phyloP scores from a whole-genome alignment of 768 basidiomycete genomes.

The Pleurotus tuoliensis region DNA sequence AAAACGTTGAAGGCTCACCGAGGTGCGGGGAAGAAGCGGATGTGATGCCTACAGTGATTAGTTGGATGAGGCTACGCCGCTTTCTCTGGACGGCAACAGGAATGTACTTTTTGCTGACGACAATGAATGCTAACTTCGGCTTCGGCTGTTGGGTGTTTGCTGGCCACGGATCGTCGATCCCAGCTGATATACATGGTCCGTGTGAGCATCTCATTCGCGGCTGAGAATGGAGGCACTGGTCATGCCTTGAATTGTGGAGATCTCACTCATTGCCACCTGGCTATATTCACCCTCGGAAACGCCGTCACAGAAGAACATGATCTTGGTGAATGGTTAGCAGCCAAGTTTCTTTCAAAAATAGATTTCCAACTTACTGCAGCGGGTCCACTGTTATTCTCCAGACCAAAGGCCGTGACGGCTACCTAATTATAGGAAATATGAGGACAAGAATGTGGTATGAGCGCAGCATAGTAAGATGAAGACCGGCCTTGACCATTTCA shows the following conservation, averaged over 20 bases:
- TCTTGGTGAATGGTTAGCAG: constrained; percentile 1
- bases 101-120: constrained; percentile 50
- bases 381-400: constrained; percentile 15
- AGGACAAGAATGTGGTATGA: not conserved
- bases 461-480: too few species aligned
- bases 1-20: not conserved
- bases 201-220: not conserved
- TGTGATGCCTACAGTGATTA: constrained; percentile 39
- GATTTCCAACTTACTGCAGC: not conserved
- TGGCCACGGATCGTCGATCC: constrained; percentile 16
- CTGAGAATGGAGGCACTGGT: too few species aligned
- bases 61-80: not conserved
- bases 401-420: constrained; percentile 17
- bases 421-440: too few species aligned
- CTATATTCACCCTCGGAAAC: constrained; percentile 40
- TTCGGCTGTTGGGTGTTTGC: constrained; percentile 6
- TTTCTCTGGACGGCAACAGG: constrained; percentile 7
- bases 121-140: constrained; percentile 50
- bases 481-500: too few species aligned
- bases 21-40: constrained; percentile 43
- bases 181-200: constrained; percentile 1
- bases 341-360: too few species aligned
- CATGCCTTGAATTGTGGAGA: constrained; percentile 39
- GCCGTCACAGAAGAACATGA: constrained; percentile 48
- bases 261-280: constrained; percentile 36